Evolutionary conservation across 2,329 filamentous ascomycete species (phyloP), one percentile per base, ranked within the genome.

Genomic region (Trichoderma guizhouense): DNA sequence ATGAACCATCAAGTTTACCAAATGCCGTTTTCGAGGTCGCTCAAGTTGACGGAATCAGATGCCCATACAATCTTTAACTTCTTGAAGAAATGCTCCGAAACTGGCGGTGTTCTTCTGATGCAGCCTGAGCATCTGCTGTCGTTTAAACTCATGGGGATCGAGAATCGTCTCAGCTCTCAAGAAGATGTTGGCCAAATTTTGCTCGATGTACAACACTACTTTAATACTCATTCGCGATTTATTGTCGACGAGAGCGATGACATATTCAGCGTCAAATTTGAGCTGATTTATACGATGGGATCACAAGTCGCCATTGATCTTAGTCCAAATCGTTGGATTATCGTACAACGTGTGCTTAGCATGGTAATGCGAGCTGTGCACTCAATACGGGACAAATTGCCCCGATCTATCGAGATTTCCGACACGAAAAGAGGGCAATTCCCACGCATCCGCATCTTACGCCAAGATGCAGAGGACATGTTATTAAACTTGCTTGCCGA

Each of bases 231-330:
- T 2, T 82, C 85, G 0, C 81, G 88, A 0, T 89, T 91, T 72
- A 83, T 92, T 2, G 81, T 92, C 0, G 90, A 92, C 71, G 89
- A 92, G 77, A 89, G 87, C 51, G 90, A 92, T 62, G 89, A 91
- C 71, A 88, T 88, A 69, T 87, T 91, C 57, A 88, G 84, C 57
- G 83, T 86, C 5, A 87, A 86, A 61, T 90, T 90, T 51, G 88
- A 92, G 75, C 78, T 92, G 0, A 82, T 92, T 1, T 92, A 92
- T 71, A 90, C 89, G 0, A 86, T 91, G 74, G 90, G 89, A 0
- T 72, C 77, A 0, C 87, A 90, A 71, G 75, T 77, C 1, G 74
- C 84, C 0, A 81, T 90, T 0, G 86, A 91, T 6, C 80, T 85
- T 11, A 72, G 26, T 0, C 71, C 71, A 3, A 67, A 55, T 8